Base-by-base conservation (phyloP, 345 rosid genomes). In the Pugionium cornutum region DNA sequence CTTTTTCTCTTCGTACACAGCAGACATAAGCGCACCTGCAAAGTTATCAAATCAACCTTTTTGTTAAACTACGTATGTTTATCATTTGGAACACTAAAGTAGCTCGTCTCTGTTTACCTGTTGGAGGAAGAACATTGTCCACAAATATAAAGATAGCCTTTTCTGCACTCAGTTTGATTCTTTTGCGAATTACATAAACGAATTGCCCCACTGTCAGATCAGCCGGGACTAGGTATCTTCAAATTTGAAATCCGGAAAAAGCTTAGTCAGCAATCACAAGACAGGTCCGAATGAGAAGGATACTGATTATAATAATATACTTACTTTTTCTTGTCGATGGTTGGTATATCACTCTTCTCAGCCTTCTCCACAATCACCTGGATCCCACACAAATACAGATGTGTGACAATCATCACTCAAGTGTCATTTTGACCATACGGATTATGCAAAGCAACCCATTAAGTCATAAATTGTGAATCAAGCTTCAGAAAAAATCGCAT, bases 321-420 rank as follows among this genome's bases (percentile, higher is more conserved):
- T 77, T 71, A 89, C 98, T 91, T 91, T 65, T 85, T 87, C 85
- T 87, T 89, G 80, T 89, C 98, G 35, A 89, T 89, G 73, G 70
- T 73, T 9, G 92, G 95, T 34, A 91, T 82, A 67, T 86, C 96
- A 70, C 95, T 91, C 73, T 83, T 83, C 76, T 80, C 87, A 2
- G 85, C 92, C 76, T 83, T 91, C 82, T 87, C 96, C 56, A 89
- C 95, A 62, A 89, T 91, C 54, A 91, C 96, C 98, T 91, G 57
- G 4, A 67, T 53, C 53, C 58, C 68, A 67, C 34, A 34, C 3
- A 47, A 29, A 54, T 28, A 40, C 4, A 52, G 37, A 37, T 1
- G 37, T 7, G 35, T 50, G 39, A 8, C 31, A 35, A 33, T 49
- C 60, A 41, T 57, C 33, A 50, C 44, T 70, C 62, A 27, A 44